These are phyloP conservation scores for Rhizopogon sp. DNA, from an alignment of 768 basidiomycete species.

Conservation along the genomic window DNA sequence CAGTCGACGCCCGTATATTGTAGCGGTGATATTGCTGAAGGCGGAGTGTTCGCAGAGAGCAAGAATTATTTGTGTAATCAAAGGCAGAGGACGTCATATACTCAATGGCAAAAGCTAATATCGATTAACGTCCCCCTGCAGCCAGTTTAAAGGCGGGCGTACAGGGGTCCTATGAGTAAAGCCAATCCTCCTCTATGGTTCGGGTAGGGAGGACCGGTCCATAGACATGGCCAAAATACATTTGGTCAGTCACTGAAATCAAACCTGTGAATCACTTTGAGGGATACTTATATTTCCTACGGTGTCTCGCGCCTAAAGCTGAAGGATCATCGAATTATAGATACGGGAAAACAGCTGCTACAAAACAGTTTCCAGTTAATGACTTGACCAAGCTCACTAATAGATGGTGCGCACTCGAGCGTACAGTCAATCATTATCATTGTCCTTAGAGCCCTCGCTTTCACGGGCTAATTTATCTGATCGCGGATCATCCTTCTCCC, in stretches of 20 bases:
- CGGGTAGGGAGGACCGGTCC: background rate
- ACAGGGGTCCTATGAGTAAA: no score
- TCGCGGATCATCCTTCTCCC: background rate
- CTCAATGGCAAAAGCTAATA: background rate
- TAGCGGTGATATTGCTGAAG: no score
- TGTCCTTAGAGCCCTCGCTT: background rate
- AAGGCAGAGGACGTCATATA: background rate
- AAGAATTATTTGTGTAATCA: constrained; percentile 40
- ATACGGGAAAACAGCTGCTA: background rate
- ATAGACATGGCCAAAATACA: background rate
- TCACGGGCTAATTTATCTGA: background rate
- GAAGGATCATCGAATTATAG: background rate
- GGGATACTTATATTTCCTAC: background rate
- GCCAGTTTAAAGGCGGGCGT: no score
- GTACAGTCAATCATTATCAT: background rate
- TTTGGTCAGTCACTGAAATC: background rate
- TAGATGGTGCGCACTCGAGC: background rate
- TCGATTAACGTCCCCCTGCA: no score
- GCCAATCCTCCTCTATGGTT: no score
- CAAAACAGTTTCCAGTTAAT: background rate
- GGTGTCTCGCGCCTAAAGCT: background rate
- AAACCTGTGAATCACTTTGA: no score
- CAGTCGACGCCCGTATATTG: no score
- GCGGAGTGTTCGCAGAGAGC: constrained; percentile 40
- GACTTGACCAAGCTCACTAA: background rate